Percentiles rank a stretch among this genome's conserved stretches.
phyloP scores from a whole-genome alignment of 2,329 filamentous ascomycete genomes.

The Xylaria sp. region DNA sequence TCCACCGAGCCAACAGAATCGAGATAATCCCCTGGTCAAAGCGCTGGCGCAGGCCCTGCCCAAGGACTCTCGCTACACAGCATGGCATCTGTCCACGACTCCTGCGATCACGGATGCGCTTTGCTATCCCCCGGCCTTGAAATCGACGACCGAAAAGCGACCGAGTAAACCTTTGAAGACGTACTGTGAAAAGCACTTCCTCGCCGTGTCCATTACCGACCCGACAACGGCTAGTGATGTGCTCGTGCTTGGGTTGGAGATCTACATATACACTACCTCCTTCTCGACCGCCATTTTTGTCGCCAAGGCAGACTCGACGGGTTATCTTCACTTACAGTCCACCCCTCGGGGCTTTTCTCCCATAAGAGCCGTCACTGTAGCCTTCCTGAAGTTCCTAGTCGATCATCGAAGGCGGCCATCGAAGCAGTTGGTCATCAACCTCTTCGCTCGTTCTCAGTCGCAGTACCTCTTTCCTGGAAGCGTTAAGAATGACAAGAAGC shows the following conservation, averaged over 20 bases:
- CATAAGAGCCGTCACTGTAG: constrained; percentile 76
- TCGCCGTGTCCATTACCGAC: constrained; percentile 62
- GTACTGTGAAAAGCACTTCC: constrained; percentile 85
- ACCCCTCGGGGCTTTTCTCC: constrained; percentile 76
- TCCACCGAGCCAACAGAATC: constrained; percentile 24
- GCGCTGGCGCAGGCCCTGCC: constrained; percentile 64
- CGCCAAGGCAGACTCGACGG: constrained; percentile 96
- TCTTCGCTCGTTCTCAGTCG: constrained; percentile 91
- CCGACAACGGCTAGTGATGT: constrained; percentile 58
- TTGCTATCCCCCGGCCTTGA: constrained; percentile 79
- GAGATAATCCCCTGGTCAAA: constrained; percentile 50
- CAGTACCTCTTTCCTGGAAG: constrained; percentile 97
- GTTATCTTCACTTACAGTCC: constrained; percentile 77
- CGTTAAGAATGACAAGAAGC: constrained; percentile 84
- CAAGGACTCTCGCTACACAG: constrained; percentile 67
- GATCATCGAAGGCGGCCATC: constrained; percentile 71
- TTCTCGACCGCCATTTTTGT: constrained; percentile 89
- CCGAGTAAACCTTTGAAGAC: constrained; percentile 61
- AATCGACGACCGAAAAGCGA: constrained; percentile 50
- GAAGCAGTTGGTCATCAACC: constrained; percentile 79
- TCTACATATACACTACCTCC: constrained; percentile 86
- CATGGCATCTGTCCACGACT: constrained; percentile 89
- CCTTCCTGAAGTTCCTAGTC: constrained; percentile 81
- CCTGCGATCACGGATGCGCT: constrained; percentile 79
- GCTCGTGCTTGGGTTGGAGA: constrained; percentile 84